These are phyloP conservation scores for Glomus cerebriforme DNA, from an alignment of 192 early-diverging fungal species.

Conservation along the genomic window DNA sequence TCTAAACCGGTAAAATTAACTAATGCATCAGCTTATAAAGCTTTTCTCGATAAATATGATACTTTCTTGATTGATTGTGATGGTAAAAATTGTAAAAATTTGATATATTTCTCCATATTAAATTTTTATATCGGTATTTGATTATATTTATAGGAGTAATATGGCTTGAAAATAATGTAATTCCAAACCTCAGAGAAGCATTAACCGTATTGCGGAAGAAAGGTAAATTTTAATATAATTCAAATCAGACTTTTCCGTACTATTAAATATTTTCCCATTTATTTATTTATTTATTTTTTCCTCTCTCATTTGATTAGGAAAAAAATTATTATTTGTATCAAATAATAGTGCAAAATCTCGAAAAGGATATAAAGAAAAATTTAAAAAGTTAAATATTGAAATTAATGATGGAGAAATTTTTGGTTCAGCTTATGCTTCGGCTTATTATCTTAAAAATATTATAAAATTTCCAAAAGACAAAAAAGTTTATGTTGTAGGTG, in stretches of 20 bases:
- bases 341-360: constrained; percentile 97
- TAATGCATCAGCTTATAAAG: constrained; percentile 51
- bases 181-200: constrained; percentile 70
- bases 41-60: constrained; percentile 78
- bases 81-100: constrained; percentile 53
- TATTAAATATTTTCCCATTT: not conserved
- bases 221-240: constrained; percentile 43
- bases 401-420: constrained; percentile 87
- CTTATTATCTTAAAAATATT: constrained; percentile 87
- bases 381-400: constrained; percentile 77
- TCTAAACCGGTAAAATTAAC: constrained; percentile 40
- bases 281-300: not conserved
- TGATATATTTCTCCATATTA: not conserved
- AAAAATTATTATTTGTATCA: constrained; percentile 93
- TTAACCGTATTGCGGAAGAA: constrained; percentile 70
- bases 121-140: not conserved
- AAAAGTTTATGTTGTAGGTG: constrained; percentile 90
- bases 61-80: constrained; percentile 98
- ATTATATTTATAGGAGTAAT: constrained; percentile 70
- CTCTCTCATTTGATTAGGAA: constrained; percentile 52
- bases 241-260: not conserved
- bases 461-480: constrained; percentile 82
- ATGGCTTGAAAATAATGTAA: constrained; percentile 75
- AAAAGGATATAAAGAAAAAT: constrained; percentile 77
- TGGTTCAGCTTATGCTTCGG: constrained; percentile 89